phyloP scores from a whole-genome alignment of 306 rosid genomes.

The Gastrolobium villosum region DNA sequence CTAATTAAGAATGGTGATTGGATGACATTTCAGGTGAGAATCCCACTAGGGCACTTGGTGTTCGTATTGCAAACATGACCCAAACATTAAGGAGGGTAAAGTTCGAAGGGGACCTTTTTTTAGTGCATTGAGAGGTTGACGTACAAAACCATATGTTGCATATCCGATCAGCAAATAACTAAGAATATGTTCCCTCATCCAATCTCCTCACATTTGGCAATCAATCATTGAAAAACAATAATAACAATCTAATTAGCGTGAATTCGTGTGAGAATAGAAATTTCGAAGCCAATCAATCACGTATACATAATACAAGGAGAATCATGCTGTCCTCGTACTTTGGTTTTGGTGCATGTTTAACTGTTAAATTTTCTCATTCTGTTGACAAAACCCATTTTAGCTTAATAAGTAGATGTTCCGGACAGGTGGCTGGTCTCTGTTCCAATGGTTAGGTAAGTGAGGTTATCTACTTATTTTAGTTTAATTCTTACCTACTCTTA shows the following conservation, averaged over 20 bases:
- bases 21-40: conserved; percentile 51
- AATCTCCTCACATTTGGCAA: conserved; percentile 4
- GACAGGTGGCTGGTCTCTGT: conserved; percentile 50
- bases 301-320: conserved; percentile 41
- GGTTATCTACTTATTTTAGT: no score
- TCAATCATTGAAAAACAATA: conserved; percentile 47
- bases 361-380: conserved; percentile 34
- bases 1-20: conserved; percentile 30
- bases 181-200: conserved; percentile 70
- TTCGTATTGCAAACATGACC: conserved; percentile 42
- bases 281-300: conserved; percentile 44
- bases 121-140: conserved; percentile 38
- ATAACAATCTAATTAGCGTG: conserved; percentile 36
- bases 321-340: conserved; percentile 44
- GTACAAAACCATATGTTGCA: conserved; percentile 48
- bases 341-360: conserved; percentile 50
- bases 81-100: conserved; percentile 13
- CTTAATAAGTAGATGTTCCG: conserved; percentile 21
- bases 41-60: conserved; percentile 40
- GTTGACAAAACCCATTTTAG: conserved; percentile 11
- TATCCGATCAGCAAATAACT: conserved; percentile 53
- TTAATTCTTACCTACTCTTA: no score
- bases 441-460: neutral
- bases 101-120: neutral
- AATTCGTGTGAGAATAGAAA: conserved; percentile 31